Percentiles rank a stretch among this genome's conserved stretches.
Evolutionary conservation across 345 rosid genomes (phyloP).

Genomic region (Gossypium arboreum): DNA sequence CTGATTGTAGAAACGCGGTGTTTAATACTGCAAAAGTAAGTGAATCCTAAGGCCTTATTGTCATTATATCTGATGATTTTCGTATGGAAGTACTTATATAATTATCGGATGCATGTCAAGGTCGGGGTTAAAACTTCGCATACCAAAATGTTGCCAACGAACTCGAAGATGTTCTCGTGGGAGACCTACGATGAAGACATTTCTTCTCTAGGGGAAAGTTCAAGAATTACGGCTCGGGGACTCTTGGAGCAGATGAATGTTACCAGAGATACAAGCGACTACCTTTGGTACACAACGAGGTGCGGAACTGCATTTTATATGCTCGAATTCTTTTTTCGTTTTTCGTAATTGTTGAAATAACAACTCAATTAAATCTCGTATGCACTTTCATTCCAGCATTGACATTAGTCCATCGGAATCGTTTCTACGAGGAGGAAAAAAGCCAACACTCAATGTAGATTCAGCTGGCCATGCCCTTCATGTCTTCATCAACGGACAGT

Average conservation of each 20-base stretch:
- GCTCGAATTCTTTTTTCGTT: too few relatives aligned
- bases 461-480: constrained; percentile 94
- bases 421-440: constrained; percentile 55
- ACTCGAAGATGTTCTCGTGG: constrained; percentile 52
- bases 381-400: constrained; percentile 38
- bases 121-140: constrained; percentile 54
- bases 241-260: constrained; percentile 83
- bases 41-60: not conserved
- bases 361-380: too few relatives aligned
- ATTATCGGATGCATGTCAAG: constrained; percentile 31
- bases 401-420: constrained; percentile 70
- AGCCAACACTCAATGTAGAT: constrained; percentile 60
- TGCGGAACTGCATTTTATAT: constrained; percentile 21
- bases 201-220: constrained; percentile 50
- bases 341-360: too few relatives aligned
- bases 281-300: constrained; percentile 94
- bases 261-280: constrained; percentile 88
- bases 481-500: constrained; percentile 82
- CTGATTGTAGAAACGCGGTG: constrained; percentile 68
- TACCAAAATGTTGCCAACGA: constrained; percentile 59
- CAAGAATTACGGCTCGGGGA: constrained; percentile 54
- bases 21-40: constrained; percentile 73
- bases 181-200: constrained; percentile 67
- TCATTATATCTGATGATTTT: not conserved
- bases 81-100: not conserved